Evolutionary conservation across 2,329 filamentous ascomycete genomes (phyloP).

Genomic region (Pyrenochaeta sp.): DNA sequence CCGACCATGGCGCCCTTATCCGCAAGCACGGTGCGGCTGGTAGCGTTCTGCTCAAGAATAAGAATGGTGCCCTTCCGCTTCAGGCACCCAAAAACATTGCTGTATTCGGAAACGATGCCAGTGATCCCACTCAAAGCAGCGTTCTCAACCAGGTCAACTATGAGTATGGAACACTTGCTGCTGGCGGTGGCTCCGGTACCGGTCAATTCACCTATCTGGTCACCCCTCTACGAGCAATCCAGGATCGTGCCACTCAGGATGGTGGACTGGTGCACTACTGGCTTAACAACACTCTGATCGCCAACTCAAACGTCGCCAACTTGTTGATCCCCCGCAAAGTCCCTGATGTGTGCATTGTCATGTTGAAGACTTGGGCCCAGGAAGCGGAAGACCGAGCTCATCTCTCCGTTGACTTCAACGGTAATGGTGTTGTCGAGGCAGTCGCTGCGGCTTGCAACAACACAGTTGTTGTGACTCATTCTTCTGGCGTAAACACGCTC

Average conservation of each 20-base stretch:
- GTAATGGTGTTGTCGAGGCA: conserved; percentile 51
- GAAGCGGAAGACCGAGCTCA: conserved; percentile 56
- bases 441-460: conserved; percentile 59
- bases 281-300: conserved; percentile 54
- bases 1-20: conserved; percentile 53
- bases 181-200: conserved; percentile 55
- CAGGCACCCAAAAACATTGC: conserved; percentile 59
- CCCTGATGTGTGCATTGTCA: conserved; percentile 63
- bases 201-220: conserved; percentile 53
- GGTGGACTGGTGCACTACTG: conserved; percentile 55
- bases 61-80: conserved; percentile 60
- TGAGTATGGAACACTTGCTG: conserved; percentile 53
- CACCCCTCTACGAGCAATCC: conserved; percentile 53
- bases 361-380: conserved; percentile 64
- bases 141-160: conserved; percentile 47
- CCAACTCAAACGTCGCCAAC: conserved; percentile 35
- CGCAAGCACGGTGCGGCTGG: conserved; percentile 53
- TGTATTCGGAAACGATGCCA: conserved; percentile 61
- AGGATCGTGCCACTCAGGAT: conserved; percentile 35
- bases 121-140: conserved; percentile 55
- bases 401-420: conserved; percentile 55
- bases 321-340: conserved; percentile 42
- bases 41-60: conserved; percentile 60
- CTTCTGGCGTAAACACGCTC: conserved; percentile 53
- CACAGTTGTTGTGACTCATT: conserved; percentile 60